Percentiles rank a stretch among this genome's conserved stretches.
phyloP scores from a whole-genome alignment of 2,329 filamentous ascomycete species.

The Sporothrix humicola region DNA sequence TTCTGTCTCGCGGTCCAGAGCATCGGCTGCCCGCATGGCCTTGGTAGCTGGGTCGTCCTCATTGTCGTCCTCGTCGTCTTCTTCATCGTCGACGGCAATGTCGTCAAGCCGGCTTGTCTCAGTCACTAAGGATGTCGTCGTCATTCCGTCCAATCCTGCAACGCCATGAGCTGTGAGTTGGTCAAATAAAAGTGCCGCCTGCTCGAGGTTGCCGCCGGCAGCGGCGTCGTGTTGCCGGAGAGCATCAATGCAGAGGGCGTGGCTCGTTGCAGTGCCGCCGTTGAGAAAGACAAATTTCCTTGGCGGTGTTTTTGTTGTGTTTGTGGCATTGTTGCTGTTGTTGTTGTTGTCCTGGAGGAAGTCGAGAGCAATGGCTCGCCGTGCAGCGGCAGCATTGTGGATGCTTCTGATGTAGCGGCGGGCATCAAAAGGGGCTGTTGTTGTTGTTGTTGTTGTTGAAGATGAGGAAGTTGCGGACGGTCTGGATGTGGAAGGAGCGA shows the following conservation, averaged over 20 bases:
- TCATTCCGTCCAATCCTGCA: slow-evolving; percentile 44
- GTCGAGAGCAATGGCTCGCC: slow-evolving; percentile 54
- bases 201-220: slow-evolving; percentile 55
- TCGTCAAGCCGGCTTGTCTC: slow-evolving; percentile 12
- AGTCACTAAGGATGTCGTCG: not conserved
- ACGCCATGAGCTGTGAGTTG: slow-evolving; percentile 58
- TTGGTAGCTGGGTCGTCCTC: slow-evolving; percentile 55
- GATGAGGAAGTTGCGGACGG: not conserved
- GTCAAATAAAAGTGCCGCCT: slow-evolving; percentile 59
- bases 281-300: slow-evolving; percentile 63
- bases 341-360: slow-evolving; percentile 53
- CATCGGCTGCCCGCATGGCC: slow-evolving; percentile 47
- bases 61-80: slow-evolving; percentile 46
- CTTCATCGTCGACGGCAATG: slow-evolving; percentile 30
- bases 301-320: slow-evolving; percentile 41
- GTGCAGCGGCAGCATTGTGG: slow-evolving; percentile 56
- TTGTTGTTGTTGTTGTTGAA: not conserved
- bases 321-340: not conserved
- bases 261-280: slow-evolving; percentile 62
- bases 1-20: slow-evolving; percentile 59
- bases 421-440: slow-evolving; percentile 40
- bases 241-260: slow-evolving; percentile 58
- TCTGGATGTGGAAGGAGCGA: not conserved
- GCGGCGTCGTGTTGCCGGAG: slow-evolving; percentile 56
- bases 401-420: slow-evolving; percentile 54